Percentiles rank a stretch among this genome's conserved stretches.
Conservation (phyloP, 148 eudicot genomes). For the Selenicereus undatus region DNA sequence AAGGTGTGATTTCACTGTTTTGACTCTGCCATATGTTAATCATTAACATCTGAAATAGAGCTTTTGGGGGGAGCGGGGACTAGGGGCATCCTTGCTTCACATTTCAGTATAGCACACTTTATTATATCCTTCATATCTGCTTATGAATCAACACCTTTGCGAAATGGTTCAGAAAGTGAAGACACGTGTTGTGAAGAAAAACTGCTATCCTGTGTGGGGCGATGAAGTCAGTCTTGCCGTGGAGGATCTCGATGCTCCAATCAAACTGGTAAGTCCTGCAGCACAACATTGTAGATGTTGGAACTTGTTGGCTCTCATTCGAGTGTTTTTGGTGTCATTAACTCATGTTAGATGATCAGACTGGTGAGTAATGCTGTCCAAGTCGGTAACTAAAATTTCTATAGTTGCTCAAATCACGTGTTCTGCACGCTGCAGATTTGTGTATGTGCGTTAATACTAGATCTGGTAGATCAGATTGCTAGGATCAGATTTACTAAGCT, state of each 20-base stretch:
- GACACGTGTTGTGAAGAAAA: conserved; percentile 55
- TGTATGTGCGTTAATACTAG: not conserved
- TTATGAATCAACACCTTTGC: not conserved
- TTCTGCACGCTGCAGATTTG: too few relatives aligned
- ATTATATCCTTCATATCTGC: not conserved
- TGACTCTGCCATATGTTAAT: not conserved
- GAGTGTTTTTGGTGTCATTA: not conserved
- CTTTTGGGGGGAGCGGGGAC: not conserved
- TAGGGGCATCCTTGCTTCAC: not conserved
- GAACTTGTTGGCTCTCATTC: not conserved
- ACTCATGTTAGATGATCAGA: not conserved
- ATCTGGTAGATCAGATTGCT: not conserved
- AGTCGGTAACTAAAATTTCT: not conserved
- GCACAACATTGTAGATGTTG: not conserved
- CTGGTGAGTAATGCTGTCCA: not conserved
- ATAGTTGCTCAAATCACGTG: too few relatives aligned
- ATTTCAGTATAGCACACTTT: not conserved
- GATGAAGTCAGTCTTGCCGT: conserved; percentile 67
- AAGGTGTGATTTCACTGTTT: not conserved
- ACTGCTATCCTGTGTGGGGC: conserved; percentile 72
- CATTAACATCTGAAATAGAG: not conserved
- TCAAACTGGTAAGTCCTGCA: conserved; percentile 41
- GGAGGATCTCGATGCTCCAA: conserved; percentile 39
- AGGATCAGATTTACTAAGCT: not conserved
- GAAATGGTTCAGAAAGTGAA: conserved; percentile 54